Evolutionary conservation across 345 rosid genomes (phyloP).

Genomic region (Zanthoxylum bungeanum): DNA sequence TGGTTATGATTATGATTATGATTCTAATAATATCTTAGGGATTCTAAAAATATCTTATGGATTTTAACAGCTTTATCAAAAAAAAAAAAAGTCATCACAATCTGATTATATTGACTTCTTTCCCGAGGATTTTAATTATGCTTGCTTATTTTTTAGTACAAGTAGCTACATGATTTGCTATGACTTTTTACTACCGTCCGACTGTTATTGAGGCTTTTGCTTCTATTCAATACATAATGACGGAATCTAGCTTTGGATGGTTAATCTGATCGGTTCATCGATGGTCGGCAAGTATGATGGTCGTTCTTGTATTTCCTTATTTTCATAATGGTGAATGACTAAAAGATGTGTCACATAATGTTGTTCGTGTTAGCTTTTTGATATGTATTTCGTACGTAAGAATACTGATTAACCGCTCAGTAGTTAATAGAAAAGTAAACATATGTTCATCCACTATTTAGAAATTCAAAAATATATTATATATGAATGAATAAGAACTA

Average conservation of each 20-base stretch:
- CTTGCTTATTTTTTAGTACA: background rate
- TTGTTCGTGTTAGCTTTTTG: background rate
- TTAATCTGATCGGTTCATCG: background rate
- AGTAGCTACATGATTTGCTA: background rate
- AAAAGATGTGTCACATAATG: background rate
- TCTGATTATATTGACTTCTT: background rate
- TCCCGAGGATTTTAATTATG: background rate
- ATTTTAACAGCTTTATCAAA: background rate
- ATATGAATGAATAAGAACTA: too few species aligned
- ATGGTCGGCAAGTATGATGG: too few species aligned
- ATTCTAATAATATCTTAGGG: too few species aligned
- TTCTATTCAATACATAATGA: constrained; percentile 2
- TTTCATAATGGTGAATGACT: background rate
- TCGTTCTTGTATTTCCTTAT: background rate
- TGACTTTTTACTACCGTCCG: background rate
- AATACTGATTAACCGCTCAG: background rate
- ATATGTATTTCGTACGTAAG: background rate
- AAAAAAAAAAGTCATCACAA: background rate
- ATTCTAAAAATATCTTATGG: too few species aligned
- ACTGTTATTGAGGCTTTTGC: background rate
- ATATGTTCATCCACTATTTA: background rate
- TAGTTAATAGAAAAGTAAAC: background rate
- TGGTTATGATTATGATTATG: too few species aligned
- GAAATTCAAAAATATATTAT: too few species aligned
- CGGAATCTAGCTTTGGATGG: background rate